These are phyloP conservation scores for Malus sylvestris DNA, from an alignment of 306 rosid species.

Conservation along the genomic window DNA sequence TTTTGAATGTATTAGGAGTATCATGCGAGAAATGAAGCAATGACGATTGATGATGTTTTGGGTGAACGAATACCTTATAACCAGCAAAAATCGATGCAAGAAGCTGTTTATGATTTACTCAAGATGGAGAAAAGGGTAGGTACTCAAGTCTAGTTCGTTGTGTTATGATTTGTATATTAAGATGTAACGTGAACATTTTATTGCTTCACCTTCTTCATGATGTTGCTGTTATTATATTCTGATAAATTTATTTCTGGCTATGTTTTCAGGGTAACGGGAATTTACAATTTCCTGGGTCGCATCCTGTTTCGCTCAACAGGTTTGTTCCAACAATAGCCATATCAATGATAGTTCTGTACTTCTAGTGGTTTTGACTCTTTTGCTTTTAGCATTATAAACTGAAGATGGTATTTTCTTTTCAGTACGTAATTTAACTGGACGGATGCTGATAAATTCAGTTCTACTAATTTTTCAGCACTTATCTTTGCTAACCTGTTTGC, in stretches of 20 bases:
- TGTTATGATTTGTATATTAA: background rate
- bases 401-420: background rate
- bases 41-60: slow-evolving; percentile 93
- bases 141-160: slow-evolving; percentile 2
- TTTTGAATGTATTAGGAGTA: slow-evolving; percentile 38
- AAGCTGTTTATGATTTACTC: slow-evolving; percentile 81
- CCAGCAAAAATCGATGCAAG: slow-evolving; percentile 76
- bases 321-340: background rate
- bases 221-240: slow-evolving; percentile 17
- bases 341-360: background rate
- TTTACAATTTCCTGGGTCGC: slow-evolving; percentile 77
- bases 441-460: background rate
- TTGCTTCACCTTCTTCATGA: background rate
- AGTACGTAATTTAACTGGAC: background rate
- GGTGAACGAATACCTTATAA: slow-evolving; percentile 93
- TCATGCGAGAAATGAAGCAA: slow-evolving; percentile 33
- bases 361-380: background rate
- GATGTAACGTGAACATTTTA: background rate
- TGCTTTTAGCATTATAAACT: background rate
- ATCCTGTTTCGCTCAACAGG: slow-evolving; percentile 96
- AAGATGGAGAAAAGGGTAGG: slow-evolving; percentile 72
- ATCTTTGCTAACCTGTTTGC: background rate
- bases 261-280: slow-evolving; percentile 60
- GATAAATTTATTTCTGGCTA: background rate
- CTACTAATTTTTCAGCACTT: background rate